Evolutionary conservation across 257 asterid species (phyloP).

Genomic region (Nicotiana otophora): DNA sequence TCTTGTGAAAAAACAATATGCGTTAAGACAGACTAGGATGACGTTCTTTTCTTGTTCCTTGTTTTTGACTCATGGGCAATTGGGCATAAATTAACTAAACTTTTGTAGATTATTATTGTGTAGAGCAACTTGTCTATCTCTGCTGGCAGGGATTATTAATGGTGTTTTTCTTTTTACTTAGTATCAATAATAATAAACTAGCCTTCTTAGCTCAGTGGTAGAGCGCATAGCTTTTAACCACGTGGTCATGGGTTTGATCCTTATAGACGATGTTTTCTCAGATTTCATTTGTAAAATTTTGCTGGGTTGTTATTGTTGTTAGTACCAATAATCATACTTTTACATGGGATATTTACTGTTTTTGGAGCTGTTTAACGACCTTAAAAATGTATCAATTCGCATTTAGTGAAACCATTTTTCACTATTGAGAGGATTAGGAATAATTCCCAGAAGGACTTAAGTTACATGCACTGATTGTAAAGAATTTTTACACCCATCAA

Average conservation of each 20-base stretch:
- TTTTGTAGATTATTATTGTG: neutral
- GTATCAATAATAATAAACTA: neutral
- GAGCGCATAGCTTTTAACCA: conserved; percentile 99
- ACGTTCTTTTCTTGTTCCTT: neutral
- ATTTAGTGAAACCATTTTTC: neutral
- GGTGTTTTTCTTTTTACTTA: neutral
- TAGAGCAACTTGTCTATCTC: neutral
- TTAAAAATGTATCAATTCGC: neutral
- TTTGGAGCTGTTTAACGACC: neutral
- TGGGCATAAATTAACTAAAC: neutral
- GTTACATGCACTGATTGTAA: neutral
- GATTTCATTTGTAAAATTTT: too few species aligned
- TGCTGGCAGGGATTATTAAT: neutral
- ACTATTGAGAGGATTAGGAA: neutral
- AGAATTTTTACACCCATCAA: neutral
- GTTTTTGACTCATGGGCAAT: neutral
- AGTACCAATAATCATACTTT: neutral
- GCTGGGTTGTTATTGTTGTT: too few species aligned
- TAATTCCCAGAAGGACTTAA: neutral
- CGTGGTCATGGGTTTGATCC: conserved; percentile 98
- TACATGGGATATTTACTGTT: neutral
- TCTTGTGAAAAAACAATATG: conserved; percentile 11
- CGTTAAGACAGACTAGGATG: conserved; percentile 4
- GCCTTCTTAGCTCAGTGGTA: conserved; percentile 92
- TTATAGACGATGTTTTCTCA: conserved; percentile 60